Conservation (phyloP, 1,139 yeast species). For the Spathaspora jeffriesii region DNA sequence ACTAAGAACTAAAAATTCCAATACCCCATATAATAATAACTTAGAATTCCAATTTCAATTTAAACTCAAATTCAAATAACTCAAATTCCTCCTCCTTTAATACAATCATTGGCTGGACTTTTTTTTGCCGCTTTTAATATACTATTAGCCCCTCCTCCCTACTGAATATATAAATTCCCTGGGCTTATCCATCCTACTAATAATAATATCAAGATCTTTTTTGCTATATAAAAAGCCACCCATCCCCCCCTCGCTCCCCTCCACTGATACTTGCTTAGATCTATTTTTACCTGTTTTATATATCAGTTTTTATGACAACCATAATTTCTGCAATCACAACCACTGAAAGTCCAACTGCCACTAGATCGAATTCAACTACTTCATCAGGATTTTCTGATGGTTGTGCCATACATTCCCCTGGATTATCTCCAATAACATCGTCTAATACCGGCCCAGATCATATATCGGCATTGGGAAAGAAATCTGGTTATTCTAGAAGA, state of each 20-base stretch:
- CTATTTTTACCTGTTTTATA: background rate
- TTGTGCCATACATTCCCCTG: background rate
- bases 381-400: background rate
- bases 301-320: background rate
- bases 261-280: background rate
- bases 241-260: background rate
- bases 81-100: background rate
- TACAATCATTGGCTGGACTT: background rate
- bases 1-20: background rate
- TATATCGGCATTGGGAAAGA: background rate
- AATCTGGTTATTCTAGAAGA: conserved; percentile 24
- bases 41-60: background rate
- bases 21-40: background rate
- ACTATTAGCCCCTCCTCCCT: background rate
- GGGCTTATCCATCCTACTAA: background rate
- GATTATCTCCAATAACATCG: background rate
- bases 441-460: background rate
- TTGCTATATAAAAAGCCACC: background rate
- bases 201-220: background rate
- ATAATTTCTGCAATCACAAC: background rate
- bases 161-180: background rate
- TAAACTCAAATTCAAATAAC: background rate
- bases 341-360: background rate
- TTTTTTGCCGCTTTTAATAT: background rate
- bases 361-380: conserved; percentile 2